Conservation (phyloP, 2,329 filamentous ascomycete species). For the Trichoderma gracile region DNA sequence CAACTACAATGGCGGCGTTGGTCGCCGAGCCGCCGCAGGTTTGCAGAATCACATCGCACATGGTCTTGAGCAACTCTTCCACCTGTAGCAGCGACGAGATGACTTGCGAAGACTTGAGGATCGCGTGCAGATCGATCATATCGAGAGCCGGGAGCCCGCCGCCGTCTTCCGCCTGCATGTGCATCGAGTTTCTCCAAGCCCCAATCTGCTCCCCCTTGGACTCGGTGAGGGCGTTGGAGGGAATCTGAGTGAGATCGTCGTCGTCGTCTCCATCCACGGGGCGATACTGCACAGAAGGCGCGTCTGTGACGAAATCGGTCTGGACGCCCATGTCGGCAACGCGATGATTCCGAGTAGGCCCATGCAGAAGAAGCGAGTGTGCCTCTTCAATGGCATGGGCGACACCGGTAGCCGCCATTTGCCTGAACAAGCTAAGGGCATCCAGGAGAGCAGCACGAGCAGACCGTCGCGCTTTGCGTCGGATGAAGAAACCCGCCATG, state of each 20-base stretch:
- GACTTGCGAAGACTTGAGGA: slow-evolving; percentile 75
- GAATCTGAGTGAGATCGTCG: slow-evolving; percentile 43
- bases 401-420: slow-evolving; percentile 68
- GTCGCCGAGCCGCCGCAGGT: slow-evolving; percentile 72
- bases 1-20: slow-evolving; percentile 71
- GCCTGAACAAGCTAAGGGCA: slow-evolving; percentile 66
- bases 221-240: slow-evolving; percentile 44
- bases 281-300: slow-evolving; percentile 54
- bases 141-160: slow-evolving; percentile 72
- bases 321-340: slow-evolving; percentile 67
- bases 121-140: slow-evolving; percentile 79
- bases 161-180: slow-evolving; percentile 55
- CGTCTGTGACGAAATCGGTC: slow-evolving; percentile 67
- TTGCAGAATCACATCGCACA: slow-evolving; percentile 79
- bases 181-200: slow-evolving; percentile 63
- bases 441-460: slow-evolving; percentile 70
- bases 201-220: slow-evolving; percentile 60
- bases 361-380: slow-evolving; percentile 66
- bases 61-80: slow-evolving; percentile 73
- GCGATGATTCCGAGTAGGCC: slow-evolving; percentile 58
- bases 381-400: slow-evolving; percentile 67
- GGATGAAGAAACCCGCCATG: slow-evolving; percentile 70
- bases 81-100: slow-evolving; percentile 77
- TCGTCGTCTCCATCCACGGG: slow-evolving; percentile 48
- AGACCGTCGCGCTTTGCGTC: slow-evolving; percentile 64